Conservation (phyloP, 805 yeast genomes). For the Spathaspora passalidarum region DNA sequence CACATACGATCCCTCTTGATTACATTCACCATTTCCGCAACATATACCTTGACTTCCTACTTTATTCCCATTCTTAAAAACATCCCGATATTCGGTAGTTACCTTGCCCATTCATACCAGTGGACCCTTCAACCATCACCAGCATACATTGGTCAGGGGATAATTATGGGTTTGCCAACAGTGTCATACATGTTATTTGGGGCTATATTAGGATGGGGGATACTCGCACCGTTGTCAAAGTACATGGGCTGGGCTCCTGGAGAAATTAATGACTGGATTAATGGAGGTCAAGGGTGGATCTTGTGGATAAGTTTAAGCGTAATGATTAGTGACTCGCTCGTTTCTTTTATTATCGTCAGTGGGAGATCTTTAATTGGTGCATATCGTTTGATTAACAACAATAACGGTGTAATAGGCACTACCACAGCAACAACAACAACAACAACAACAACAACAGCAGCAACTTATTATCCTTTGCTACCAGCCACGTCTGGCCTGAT, state of each 20-base stretch:
- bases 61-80: constrained; percentile 66
- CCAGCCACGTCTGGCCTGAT: constrained; percentile 1
- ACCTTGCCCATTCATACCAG: constrained; percentile 58
- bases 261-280: constrained; percentile 85
- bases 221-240: constrained; percentile 79
- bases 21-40: constrained; percentile 69
- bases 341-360: constrained; percentile 68
- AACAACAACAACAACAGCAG: background rate
- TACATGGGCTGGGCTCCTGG: constrained; percentile 84
- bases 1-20: constrained; percentile 58
- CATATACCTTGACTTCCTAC: constrained; percentile 69
- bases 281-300: constrained; percentile 97
- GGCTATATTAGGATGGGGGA: constrained; percentile 85
- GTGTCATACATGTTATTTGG: constrained; percentile 91
- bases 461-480: constrained; percentile 1
- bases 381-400: background rate
- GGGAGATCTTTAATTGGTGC: constrained; percentile 32
- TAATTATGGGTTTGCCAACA: constrained; percentile 93
- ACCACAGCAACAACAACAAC: too few relatives aligned
- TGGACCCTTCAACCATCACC: constrained; percentile 97
- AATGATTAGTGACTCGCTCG: constrained; percentile 89
- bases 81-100: constrained; percentile 73
- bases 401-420: background rate
- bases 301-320: constrained; percentile 90
- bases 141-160: constrained; percentile 96